Conservation (phyloP, 768 basidiomycete species). For the Trametes gibbosa region DNA sequence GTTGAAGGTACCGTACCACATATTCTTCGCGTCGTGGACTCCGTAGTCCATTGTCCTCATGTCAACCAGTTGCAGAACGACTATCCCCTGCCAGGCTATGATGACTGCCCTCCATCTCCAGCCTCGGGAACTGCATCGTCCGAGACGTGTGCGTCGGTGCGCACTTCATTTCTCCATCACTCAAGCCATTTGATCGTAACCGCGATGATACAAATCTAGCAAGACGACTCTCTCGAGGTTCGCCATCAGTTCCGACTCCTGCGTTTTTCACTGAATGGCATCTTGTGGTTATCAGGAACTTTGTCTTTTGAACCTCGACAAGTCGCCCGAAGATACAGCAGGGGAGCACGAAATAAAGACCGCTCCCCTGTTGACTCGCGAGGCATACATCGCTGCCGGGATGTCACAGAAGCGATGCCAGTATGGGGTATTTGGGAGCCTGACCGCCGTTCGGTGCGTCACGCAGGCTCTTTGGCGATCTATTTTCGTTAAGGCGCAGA, state of each 20-base stretch:
- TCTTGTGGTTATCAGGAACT: not conserved
- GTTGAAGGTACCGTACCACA: no score
- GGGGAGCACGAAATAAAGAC: constrained; percentile 24
- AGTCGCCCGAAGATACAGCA: not conserved
- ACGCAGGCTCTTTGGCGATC: not conserved
- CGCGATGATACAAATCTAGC: no score
- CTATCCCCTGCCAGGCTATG: no score
- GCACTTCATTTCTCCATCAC: not conserved
- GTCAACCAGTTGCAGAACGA: no score
- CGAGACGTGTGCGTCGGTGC: not conserved
- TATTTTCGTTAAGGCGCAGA: not conserved
- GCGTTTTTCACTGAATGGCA: not conserved
- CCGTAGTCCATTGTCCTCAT: no score
- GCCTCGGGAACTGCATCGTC: not conserved
- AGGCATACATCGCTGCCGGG: constrained; percentile 22
- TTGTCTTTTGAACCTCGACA: not conserved
- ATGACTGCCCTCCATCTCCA: not conserved
- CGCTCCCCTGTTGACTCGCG: constrained; percentile 31
- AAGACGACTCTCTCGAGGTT: no score
- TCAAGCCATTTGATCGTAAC: not conserved
- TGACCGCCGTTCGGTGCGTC: constrained; percentile 9
- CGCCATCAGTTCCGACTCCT: not conserved
- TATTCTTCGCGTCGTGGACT: no score
- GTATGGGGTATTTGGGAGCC: constrained; percentile 58
- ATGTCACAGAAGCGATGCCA: constrained; percentile 39